phyloP scores from a whole-genome alignment of 805 yeast genomes.

The Kuraishia borneana region DNA sequence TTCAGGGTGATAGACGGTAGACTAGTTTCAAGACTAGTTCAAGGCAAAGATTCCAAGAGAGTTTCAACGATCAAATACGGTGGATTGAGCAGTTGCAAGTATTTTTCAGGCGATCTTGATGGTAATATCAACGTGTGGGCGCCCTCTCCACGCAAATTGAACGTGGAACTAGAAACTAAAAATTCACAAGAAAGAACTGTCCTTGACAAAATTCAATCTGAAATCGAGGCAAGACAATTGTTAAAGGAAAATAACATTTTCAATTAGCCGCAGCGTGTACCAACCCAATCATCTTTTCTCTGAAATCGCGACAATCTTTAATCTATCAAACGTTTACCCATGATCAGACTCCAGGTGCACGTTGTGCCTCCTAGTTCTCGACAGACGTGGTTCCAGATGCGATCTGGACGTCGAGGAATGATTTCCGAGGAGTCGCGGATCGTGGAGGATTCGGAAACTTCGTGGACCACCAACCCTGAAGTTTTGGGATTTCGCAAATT shows the following conservation, averaged over 20 bases:
- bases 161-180: slow-evolving; percentile 2
- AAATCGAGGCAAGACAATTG: slow-evolving; percentile 14
- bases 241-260: too few relatives aligned
- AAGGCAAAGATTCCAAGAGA: slow-evolving; percentile 30
- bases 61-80: slow-evolving; percentile 42
- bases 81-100: slow-evolving; percentile 31
- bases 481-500: slow-evolving; percentile 32
- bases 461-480: background rate
- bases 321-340: slow-evolving; percentile 3
- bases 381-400: background rate
- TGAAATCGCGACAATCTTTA: background rate
- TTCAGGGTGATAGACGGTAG: slow-evolving; percentile 52
- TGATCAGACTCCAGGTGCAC: slow-evolving; percentile 16
- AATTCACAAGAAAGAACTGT: slow-evolving; percentile 5
- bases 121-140: slow-evolving; percentile 59
- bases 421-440: too few relatives aligned
- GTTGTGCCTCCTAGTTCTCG: slow-evolving; percentile 15
- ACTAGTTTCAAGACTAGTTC: slow-evolving; percentile 42
- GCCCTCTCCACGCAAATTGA: background rate
- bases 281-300: background rate
- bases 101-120: slow-evolving; percentile 53
- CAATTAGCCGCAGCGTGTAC: too few relatives aligned
- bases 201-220: slow-evolving; percentile 16
- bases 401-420: too few relatives aligned
- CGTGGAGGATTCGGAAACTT: too few relatives aligned